Evolutionary conservation across 805 yeast species (phyloP), one percentile per base, ranked within the genome.

Genomic region (Blastobotrys terrestris): DNA sequence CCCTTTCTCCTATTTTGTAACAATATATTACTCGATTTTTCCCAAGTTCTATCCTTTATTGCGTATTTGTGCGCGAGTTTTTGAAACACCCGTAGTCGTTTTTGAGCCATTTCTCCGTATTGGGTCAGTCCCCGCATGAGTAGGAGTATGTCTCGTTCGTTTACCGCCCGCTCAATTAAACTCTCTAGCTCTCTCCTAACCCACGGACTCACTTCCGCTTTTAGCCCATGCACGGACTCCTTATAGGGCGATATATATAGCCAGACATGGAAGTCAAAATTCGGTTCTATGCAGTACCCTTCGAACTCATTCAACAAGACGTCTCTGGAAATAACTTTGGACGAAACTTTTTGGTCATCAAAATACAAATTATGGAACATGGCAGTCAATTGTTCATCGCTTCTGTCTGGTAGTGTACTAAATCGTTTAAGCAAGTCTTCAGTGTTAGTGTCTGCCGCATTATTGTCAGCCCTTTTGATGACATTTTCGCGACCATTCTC

Each of bases 121-220:
- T 57, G 54, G 1, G 60, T 48, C 18, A 58, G 48, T 11, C 59
- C 62, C 39, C 53, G 48, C 55, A 58, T 46, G 14, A 40, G 44
- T 6, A 16, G 21, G 21, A 48, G n/a, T 2, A 48, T 48, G 45
- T 48, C 21, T n/a, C 31, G 18, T 2, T n/a, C 14, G 18, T 14
- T 5, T 14, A 18, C 35, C 6, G 39, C 20, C n/a, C 20, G 21
- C 4, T 18, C 7, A 16, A 48, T 48, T 15, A 40, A 16, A 4
- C 11, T 18, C 4, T 22, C 18, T n/a, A 48, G 21, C 16, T 48
- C 51, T 40, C 31, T 15, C 5, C 18, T 21, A 3, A 31, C n/a
- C 46, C 21, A 13, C 8, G 44, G 44, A 21, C 35, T 19, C 21
- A 40, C 44, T 11, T 26, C 46, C 39, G 18, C 48, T 15, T 22